Evolutionary conservation across 306 rosid genomes (phyloP).

Genomic region (Cucurbita moschata): DNA sequence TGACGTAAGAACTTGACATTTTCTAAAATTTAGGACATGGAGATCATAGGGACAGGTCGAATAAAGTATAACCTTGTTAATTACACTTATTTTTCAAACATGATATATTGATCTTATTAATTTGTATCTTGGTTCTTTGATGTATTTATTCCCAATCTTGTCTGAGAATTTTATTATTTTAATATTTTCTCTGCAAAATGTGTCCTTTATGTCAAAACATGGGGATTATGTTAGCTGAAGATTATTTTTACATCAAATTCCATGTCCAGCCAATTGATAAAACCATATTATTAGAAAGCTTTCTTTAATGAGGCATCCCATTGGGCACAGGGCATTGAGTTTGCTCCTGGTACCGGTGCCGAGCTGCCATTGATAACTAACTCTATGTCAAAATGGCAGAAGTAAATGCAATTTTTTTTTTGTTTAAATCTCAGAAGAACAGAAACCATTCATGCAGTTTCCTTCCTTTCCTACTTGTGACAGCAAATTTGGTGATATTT

Average conservation of each 20-base stretch:
- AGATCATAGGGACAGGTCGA: too few species aligned
- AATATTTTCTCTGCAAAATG: too few species aligned
- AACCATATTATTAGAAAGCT: neutral
- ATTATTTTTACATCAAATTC: neutral
- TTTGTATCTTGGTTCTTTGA: too few species aligned
- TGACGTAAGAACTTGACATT: too few species aligned
- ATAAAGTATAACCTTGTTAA: too few species aligned
- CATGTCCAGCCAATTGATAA: neutral
- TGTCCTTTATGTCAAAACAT: neutral
- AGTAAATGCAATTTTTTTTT: neutral
- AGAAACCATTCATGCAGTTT: neutral
- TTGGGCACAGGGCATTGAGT: neutral
- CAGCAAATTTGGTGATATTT: constrained; percentile 82
- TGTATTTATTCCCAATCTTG: too few species aligned
- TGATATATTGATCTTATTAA: too few species aligned
- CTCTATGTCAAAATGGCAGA: neutral
- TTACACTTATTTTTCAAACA: too few species aligned
- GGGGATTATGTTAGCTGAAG: neutral
- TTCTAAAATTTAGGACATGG: too few species aligned
- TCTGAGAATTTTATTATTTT: too few species aligned
- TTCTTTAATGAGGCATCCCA: neutral
- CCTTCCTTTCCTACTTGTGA: constrained; percentile 14
- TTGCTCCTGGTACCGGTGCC: constrained; percentile 7
- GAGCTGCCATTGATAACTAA: neutral
- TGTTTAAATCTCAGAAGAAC: neutral